Evolutionary conservation across 768 basidiomycete genomes (phyloP), one percentile per base, ranked within the genome.

Genomic region (Trametes cinnabarina): DNA sequence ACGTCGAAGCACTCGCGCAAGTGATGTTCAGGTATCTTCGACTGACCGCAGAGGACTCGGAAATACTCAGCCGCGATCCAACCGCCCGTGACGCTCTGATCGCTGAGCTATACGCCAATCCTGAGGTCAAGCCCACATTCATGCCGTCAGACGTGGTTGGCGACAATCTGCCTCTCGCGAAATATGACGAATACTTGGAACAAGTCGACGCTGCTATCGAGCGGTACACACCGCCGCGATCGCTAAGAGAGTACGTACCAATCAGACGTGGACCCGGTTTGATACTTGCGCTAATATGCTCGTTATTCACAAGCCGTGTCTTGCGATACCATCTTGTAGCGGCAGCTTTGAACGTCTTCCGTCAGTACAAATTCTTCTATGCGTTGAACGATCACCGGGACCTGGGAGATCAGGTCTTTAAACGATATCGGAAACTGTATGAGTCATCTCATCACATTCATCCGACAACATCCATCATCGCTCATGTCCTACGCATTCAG

Each of bases 201-300:
- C 37, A 25, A 4, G 50, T 37, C 35, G 25, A 51, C 20, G 37
- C 50, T 30, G 50, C 20, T 25, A 51, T 51, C n/a, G n/a, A n/a
- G n/a, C n/a, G 25, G 12, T 32, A 30, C 12, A 34, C 51, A 22
- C 51, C 51, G 4, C 41, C 41, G 28, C 32, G 23, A 4, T 51
- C 50, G 37, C 37, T 53, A 10, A 20, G 35, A 11, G 51, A 53
- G 51, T 53, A 32, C 22, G 51, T 53, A 14, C 34, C n/a, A n/a
- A n/a, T 12, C 12, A 3, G 14, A n/a, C 23, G 47, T 39, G 14
- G 20, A 8, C 12, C n/a, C 2, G n/a, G 22, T 22, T n/a, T 30
- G n/a, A 3, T 19, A 40, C 15, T 12, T 32, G 9, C 17, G n/a
- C 17, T 42, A n/a, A 30, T 4, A 11, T 12, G n/a, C 28, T 0